Conservation (phyloP, 768 basidiomycete species). For the Leccinum barrowsii region DNA sequence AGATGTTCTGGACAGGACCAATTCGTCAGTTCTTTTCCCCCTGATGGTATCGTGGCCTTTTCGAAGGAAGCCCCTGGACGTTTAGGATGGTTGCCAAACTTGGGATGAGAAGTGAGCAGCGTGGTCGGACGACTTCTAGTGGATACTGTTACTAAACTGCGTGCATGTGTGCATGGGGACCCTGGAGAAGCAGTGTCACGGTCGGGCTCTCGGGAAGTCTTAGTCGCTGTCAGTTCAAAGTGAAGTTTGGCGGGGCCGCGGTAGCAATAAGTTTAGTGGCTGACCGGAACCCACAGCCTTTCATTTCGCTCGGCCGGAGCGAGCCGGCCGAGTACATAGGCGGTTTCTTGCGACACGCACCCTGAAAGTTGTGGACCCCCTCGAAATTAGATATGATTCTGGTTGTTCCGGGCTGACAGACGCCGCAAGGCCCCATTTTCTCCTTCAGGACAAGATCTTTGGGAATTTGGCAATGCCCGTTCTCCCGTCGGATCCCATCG, state of each 20-base stretch:
- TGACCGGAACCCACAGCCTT: not conserved
- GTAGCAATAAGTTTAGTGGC: conserved; percentile 6
- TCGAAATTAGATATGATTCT: conserved; percentile 5
- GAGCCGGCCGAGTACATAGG: not conserved
- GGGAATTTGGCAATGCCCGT: not conserved
- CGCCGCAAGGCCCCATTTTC: not conserved
- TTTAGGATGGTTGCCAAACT: not conserved
- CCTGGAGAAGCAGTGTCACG: not conserved
- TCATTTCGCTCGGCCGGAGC: not conserved
- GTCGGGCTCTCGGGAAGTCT: not conserved
- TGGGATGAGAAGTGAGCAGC: not conserved
- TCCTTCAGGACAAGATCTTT: not conserved
- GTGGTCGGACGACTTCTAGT: not conserved
- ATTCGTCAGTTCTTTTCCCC: not conserved
- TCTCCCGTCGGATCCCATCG: not conserved
- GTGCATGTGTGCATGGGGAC: not conserved
- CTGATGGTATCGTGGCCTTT: not conserved
- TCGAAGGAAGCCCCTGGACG: not conserved
- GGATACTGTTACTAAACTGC: not conserved
- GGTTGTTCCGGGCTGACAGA: not conserved
- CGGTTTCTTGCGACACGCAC: not conserved
- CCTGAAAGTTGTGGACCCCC: not conserved
- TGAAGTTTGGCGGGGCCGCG: not conserved
- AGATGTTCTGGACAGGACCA: not conserved
- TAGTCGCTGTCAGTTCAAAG: not conserved